Conservation (phyloP, 2,329 filamentous ascomycete species). For the Penicillium sp. region DNA sequence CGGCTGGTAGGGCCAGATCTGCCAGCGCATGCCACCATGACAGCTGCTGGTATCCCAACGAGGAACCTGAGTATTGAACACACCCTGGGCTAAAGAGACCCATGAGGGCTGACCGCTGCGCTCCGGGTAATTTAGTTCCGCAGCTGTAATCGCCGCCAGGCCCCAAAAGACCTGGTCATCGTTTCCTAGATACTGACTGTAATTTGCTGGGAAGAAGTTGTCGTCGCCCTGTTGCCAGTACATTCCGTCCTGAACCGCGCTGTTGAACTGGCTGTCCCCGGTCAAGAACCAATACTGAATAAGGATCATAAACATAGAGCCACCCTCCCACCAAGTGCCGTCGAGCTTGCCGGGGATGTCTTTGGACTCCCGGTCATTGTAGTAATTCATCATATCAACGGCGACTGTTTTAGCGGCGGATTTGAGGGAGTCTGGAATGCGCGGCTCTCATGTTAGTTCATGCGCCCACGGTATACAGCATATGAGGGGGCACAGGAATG, state of each 20-base stretch:
- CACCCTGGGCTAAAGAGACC: constrained; percentile 73
- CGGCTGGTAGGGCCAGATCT: constrained; percentile 76
- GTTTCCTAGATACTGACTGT: constrained; percentile 49
- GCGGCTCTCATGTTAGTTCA: not conserved
- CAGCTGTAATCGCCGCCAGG: constrained; percentile 76
- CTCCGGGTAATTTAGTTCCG: constrained; percentile 73
- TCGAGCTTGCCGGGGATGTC: constrained; percentile 42
- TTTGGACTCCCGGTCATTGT: constrained; percentile 38
- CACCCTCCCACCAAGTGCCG: constrained; percentile 64
- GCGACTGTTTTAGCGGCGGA: constrained; percentile 36
- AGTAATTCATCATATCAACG: constrained; percentile 40
- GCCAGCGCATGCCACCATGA: constrained; percentile 78
- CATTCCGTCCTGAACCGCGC: constrained; percentile 66
- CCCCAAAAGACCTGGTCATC: constrained; percentile 77
- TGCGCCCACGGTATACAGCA: not conserved
- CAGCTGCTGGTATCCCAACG: constrained; percentile 71
- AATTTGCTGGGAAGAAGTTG: constrained; percentile 72
- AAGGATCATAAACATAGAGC: constrained; percentile 68
- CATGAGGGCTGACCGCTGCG: constrained; percentile 68
- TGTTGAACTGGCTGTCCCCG: constrained; percentile 69
- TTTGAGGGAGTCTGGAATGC: constrained; percentile 29
- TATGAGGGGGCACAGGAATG: not conserved
- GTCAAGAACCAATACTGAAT: constrained; percentile 87
- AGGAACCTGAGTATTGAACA: constrained; percentile 74
- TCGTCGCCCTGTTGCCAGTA: constrained; percentile 72